Conservation (phyloP, 2,329 filamentous ascomycete genomes). For the Dactylella cylindrospora region DNA sequence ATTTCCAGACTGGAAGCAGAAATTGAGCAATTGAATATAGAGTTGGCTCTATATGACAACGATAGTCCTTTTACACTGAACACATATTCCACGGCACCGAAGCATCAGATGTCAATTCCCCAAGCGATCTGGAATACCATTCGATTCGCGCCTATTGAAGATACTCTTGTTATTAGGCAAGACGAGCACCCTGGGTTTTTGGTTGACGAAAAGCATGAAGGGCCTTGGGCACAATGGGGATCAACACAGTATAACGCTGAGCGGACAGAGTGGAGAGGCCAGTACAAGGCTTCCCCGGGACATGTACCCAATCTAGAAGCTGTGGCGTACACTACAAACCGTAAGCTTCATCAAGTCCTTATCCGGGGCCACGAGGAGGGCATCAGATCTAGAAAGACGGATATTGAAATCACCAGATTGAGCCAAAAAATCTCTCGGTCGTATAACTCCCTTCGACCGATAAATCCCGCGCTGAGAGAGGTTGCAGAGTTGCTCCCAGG, state of each 20-base stretch:
- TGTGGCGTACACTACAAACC: constrained; percentile 3
- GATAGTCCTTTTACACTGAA: constrained; percentile 9
- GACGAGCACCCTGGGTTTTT: constrained; percentile 10
- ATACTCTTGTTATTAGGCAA: constrained; percentile 8
- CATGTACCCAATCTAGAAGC: constrained; percentile 10
- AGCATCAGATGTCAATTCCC: neutral
- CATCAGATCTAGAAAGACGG: neutral
- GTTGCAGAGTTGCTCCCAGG: constrained; percentile 2
- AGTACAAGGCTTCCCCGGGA: constrained; percentile 11
- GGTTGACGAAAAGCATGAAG: constrained; percentile 2
- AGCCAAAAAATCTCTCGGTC: neutral
- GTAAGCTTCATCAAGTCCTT: neutral
- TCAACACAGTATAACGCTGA: neutral
- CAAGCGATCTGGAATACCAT: neutral
- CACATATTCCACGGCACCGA: constrained; percentile 8
- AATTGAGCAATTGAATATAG: constrained; percentile 21
- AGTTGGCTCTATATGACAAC: constrained; percentile 14
- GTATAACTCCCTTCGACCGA: neutral
- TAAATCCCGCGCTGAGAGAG: constrained; percentile 11
- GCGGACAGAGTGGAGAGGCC: constrained; percentile 5
- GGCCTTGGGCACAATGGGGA: constrained; percentile 18
- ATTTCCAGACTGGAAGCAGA: neutral
- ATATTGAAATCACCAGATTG: neutral
- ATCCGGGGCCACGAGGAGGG: constrained; percentile 2
- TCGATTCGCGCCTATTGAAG: constrained; percentile 1